phyloP scores from a whole-genome alignment of 176 grass and related monocot species.

The Sorghum bicolor region Sorghum_bicolor_NCBIv3 NC_012876.2:1705501-1706000 shows the following conservation, averaged over 20 bases:
- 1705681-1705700: not conserved
- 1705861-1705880: not conserved
- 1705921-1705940: not conserved
- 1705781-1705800: not conserved
- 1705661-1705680: not conserved
- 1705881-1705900: not conserved
- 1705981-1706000: not conserved
- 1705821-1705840: not conserved
- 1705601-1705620: not conserved
- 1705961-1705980: not conserved
- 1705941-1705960: not conserved
- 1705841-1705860: not conserved
- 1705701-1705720: not conserved
- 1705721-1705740: constrained; percentile 20
- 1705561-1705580: not conserved
- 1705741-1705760: constrained; percentile 2
- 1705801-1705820: constrained; percentile 2
- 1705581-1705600: not conserved
- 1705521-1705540: no score
- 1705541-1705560: not conserved
- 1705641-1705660: not conserved
- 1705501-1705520: no score
- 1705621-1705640: not conserved
- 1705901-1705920: not conserved
- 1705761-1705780: not conserved